Evolutionary conservation across 2,329 filamentous ascomycete genomes (phyloP).

Genomic region (Tolypocladium inflatum): DNA sequence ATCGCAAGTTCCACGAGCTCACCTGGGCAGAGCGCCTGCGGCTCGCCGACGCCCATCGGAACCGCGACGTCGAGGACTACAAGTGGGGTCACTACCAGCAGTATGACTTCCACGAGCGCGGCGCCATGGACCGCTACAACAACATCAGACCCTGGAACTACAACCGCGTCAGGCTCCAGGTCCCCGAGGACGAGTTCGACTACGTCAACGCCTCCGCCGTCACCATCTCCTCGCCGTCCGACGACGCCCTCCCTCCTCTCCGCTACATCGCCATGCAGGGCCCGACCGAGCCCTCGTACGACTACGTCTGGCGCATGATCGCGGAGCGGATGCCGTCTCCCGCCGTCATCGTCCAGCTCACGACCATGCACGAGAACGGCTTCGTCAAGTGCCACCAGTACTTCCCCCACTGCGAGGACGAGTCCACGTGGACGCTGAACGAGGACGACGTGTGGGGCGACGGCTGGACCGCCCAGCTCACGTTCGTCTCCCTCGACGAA

Average conservation of each 20-base stretch:
- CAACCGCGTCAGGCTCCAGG: constrained; percentile 73
- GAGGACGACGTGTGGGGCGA: constrained; percentile 55
- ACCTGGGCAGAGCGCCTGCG: constrained; percentile 43
- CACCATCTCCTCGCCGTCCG: constrained; percentile 35
- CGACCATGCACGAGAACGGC: constrained; percentile 70
- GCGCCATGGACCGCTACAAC: constrained; percentile 65
- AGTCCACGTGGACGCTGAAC: constrained; percentile 48
- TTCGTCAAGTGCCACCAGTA: constrained; percentile 85
- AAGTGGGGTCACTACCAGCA: constrained; percentile 27
- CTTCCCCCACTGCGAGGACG: constrained; percentile 55
- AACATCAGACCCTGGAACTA: constrained; percentile 88
- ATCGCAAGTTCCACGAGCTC: constrained; percentile 42
- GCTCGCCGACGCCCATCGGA: constrained; percentile 27
- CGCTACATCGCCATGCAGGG: constrained; percentile 91
- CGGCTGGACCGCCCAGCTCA: constrained; percentile 59
- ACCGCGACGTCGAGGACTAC: constrained; percentile 20
- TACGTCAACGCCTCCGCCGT: constrained; percentile 81
- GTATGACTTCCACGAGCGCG: constrained; percentile 16
- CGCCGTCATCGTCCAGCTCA: constrained; percentile 89
- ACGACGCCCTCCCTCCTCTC: constrained; percentile 28
- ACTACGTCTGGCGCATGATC: constrained; percentile 94
- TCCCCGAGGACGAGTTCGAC: constrained; percentile 62
- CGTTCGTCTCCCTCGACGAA: constrained; percentile 54
- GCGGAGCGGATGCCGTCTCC: constrained; percentile 64
- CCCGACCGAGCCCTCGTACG: constrained; percentile 64